Base-by-base conservation (phyloP, 192 early-diverging fungal genomes). In the Coemansia sp. region DNA sequence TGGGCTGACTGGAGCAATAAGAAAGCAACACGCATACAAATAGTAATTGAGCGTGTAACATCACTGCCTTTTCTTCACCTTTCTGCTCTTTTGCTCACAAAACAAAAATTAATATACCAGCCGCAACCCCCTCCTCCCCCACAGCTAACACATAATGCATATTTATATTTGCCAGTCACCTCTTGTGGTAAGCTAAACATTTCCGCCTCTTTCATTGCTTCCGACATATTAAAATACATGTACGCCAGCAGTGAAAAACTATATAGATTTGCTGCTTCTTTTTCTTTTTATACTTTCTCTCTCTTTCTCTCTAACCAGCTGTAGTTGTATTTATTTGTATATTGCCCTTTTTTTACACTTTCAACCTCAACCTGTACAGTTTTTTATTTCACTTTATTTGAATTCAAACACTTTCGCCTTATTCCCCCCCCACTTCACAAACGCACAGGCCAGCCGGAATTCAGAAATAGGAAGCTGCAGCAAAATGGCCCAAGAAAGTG, bases 401-500 rank as follows among this genome's bases (percentile, higher is more conserved):
- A 21, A 18, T 23, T 46, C 7, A 46, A 46, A 21, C 43, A 18
- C 43, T 37, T 37, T 37, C 35, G 34, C 35, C 35, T 6, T 37
- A 7, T 37, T 12, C 35, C 35, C 35, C 1, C 35, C 4, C 35
- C 35, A 37, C 35, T 6, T n/a, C n/a, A 37, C 20, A 46, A 46
- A 21, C 43, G 7, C 43, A 46, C 4, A 46, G 15, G 43, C 20
- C 20, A n/a, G 43, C 5, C 18, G 25, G 20, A 51, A 51, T 51
- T 51, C 48, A 23, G 16, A 26, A 6, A 51, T 4, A 43, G 5
- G 40, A n/a, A 13, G 9, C 7, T 2, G 39, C 21, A 51, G 48
- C 21, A 51, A 13, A 57, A 57, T 57, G 55, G 16, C 30, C 55
- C 55, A 57, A 26, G 55, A 57, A 57, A 30, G 7, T 15, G 18